phyloP scores from a whole-genome alignment of 1,284 basidiomycete genomes.

The Peniophora sp. region DNA sequence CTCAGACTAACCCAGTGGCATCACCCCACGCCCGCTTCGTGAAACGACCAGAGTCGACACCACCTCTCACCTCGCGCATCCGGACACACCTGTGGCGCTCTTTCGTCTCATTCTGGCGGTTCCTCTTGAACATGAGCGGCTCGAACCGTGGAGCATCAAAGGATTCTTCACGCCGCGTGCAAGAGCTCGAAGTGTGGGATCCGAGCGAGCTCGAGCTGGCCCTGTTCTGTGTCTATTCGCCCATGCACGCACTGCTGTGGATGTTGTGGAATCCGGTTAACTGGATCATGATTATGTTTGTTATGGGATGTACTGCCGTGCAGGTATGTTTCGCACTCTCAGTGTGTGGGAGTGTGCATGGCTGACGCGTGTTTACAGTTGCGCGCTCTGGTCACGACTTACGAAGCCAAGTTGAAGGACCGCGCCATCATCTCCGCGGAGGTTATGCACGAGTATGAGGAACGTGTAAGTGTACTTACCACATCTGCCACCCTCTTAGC shows the following conservation, averaged over 20 bases:
- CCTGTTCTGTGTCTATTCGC: constrained; percentile 72
- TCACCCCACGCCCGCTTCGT: constrained; percentile 65
- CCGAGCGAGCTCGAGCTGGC: constrained; percentile 65
- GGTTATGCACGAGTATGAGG: constrained; percentile 82
- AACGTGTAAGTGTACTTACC: constrained; percentile 41
- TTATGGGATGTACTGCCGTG: constrained; percentile 56
- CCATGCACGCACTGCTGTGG: constrained; percentile 67
- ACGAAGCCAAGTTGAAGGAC: constrained; percentile 65
- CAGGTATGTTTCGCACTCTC: constrained; percentile 38
- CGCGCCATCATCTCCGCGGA: constrained; percentile 69
- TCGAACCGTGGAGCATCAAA: constrained; percentile 35
- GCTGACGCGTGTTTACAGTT: constrained; percentile 26
- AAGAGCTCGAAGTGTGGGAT: constrained; percentile 72
- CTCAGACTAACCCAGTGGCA: constrained; percentile 51
- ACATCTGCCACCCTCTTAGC: neutral
- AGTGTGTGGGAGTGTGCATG: neutral
- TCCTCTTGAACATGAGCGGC: constrained; percentile 56
- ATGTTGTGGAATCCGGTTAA: constrained; percentile 60
- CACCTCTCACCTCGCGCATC: constrained; percentile 35
- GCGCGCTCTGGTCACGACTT: constrained; percentile 44
- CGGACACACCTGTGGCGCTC: constrained; percentile 36
- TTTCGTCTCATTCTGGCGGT: constrained; percentile 51
- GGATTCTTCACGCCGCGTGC: constrained; percentile 37
- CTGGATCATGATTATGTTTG: constrained; percentile 60
- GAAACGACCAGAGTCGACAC: constrained; percentile 26